Conservation (phyloP, 805 yeast genomes). For the Wickerhamomyces bisporus region DNA sequence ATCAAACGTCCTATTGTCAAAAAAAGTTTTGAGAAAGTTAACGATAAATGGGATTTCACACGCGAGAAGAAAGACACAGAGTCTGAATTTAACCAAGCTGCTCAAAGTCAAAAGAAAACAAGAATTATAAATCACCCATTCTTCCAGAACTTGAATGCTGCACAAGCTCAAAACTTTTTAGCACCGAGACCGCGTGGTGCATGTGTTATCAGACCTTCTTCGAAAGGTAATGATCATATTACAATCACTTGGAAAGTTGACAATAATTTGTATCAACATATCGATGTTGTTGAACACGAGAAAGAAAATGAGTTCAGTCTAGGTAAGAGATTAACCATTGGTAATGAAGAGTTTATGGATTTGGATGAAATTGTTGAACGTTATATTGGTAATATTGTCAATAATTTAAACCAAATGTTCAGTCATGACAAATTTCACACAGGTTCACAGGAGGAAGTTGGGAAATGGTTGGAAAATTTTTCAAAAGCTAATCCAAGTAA, state of each 20-base stretch:
- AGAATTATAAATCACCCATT: constrained; percentile 89
- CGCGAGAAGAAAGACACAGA: constrained; percentile 65
- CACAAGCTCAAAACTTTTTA: constrained; percentile 88
- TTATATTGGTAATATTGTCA: constrained; percentile 79
- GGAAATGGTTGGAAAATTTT: constrained; percentile 82
- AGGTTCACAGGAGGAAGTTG: constrained; percentile 75
- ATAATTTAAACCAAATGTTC: constrained; percentile 77
- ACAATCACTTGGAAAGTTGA: constrained; percentile 97
- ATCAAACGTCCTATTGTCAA: constrained; percentile 42
- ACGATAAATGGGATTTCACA: constrained; percentile 72
- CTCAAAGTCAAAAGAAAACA: constrained; percentile 60
- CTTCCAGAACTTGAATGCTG: constrained; percentile 74
- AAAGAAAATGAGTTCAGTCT: constrained; percentile 58
- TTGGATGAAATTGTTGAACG: constrained; percentile 88
- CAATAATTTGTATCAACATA: constrained; percentile 84
- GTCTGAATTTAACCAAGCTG: constrained; percentile 54
- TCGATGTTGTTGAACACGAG: constrained; percentile 75
- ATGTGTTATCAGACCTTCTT: constrained; percentile 90
- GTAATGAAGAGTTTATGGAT: constrained; percentile 68
- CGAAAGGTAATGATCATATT: constrained; percentile 80
- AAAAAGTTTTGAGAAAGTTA: constrained; percentile 39
- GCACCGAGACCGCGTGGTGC: constrained; percentile 90
- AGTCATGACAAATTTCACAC: constrained; percentile 83
- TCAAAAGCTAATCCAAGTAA: constrained; percentile 87
- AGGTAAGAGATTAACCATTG: constrained; percentile 61